Conservation (phyloP, 148 eudicot genomes). For the Gaultheria prostrata region DNA sequence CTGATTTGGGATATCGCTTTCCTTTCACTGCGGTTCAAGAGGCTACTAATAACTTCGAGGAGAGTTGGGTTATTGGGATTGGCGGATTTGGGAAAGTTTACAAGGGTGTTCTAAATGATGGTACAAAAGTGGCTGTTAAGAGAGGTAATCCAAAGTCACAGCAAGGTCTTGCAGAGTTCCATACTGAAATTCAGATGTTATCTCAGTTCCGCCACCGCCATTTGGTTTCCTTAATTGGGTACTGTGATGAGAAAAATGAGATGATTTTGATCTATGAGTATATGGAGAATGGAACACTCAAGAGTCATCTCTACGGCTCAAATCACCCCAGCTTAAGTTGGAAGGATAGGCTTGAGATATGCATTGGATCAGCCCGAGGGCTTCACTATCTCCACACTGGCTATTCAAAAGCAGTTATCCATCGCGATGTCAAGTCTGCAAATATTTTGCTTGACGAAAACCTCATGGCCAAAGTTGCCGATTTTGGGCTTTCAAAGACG, state of each 20-base stretch:
- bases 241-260: constrained; percentile 86
- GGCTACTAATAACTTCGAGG: constrained; percentile 77
- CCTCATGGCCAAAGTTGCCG: constrained; percentile 89
- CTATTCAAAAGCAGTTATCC: constrained; percentile 80
- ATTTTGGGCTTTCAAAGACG: constrained; percentile 86
- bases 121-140: constrained; percentile 79
- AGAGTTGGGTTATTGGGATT: constrained; percentile 73
- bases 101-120: constrained; percentile 69
- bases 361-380: constrained; percentile 92
- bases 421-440: constrained; percentile 95
- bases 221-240: constrained; percentile 86
- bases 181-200: constrained; percentile 87
- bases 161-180: constrained; percentile 85
- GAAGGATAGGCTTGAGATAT: constrained; percentile 88
- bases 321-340: constrained; percentile 70
- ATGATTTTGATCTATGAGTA: constrained; percentile 93
- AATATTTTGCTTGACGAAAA: constrained; percentile 83
- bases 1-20: constrained; percentile 60
- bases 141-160: constrained; percentile 93
- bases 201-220: constrained; percentile 90
- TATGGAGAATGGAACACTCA: constrained; percentile 92
- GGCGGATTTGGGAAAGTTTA: constrained; percentile 97
- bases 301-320: constrained; percentile 77
- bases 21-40: constrained; percentile 68
- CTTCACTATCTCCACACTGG: constrained; percentile 96